Evolutionary conservation across 2,329 filamentous ascomycete genomes (phyloP), one percentile per base, ranked within the genome.

Genomic region (Ophiocordyceps robertsii): DNA sequence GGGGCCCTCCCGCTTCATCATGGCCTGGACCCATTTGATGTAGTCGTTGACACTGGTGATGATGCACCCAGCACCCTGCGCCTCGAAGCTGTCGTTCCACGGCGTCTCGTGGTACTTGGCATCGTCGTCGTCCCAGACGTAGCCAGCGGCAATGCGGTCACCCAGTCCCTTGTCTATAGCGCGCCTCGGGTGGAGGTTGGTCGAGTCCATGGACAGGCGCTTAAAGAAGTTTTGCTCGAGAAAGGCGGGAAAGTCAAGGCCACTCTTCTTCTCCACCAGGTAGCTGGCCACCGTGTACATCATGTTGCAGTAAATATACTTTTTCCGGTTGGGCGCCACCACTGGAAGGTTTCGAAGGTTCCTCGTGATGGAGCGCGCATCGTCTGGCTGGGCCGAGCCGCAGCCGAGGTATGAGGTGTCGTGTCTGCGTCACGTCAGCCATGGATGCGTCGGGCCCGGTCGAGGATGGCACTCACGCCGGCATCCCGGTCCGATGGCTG

Each of bases 41-140:
- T 54, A 55, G 39, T 60, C 57, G 17, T 51, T 52, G 8, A 47
- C 54, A 6, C 50, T 58, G 1, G 56, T 48, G 10, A 58, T 41
- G 6, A 60, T 44, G 1, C 52, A 57, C 3, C 57, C 56, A 0
- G 57, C 57, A 0, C 57, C 57, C 38, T 60, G 51, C 1, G 47
- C 53, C 40, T 60, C 57, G 0, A 51, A 52, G 5, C 45, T 47
- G 19, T 55, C 42, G 2, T 30, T 19, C 21, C 32, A 37, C 14
- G 27, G 39, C 14, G 38, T 39, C 19, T 42, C 29, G 12, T 32
- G 12, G 36, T 47, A 49, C 11, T 43, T n/a, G 2, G 38, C 16
- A 3, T 24, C n/a, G 13, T 39, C 35, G 7, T 44, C 40, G 11
- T 49, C 45, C 51, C 52, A 53, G n/a, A 29, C 39, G 37, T 53